A percentile compares a stretch with the other conserved stretches of the same genome.
Conservation (phyloP, 139 green algal species). For the Haematococcus lacustris region DNA sequence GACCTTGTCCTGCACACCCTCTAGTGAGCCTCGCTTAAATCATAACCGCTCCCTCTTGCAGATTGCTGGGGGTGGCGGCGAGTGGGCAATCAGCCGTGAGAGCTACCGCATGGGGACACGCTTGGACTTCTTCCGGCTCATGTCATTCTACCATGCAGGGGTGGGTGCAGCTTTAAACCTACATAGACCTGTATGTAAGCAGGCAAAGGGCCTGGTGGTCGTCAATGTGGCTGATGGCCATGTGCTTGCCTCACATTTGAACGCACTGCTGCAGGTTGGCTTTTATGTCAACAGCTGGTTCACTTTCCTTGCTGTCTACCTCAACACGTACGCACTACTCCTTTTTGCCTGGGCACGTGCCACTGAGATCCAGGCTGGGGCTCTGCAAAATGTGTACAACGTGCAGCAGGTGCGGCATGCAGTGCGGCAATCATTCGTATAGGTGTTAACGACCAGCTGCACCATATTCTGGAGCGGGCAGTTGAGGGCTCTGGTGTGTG, state of each 20-base stretch:
- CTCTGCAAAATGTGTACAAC: conserved; percentile 34
- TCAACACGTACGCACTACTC: conserved; percentile 40
- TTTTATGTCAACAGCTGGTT: conserved; percentile 42
- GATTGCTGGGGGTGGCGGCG: conserved; percentile 64
- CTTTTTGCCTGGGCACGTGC: conserved; percentile 30
- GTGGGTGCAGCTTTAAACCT: no score
- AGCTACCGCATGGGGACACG: conserved; percentile 47
- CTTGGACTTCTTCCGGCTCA: conserved; percentile 35
- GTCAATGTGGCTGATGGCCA: no score
- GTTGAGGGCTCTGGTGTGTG: no score
- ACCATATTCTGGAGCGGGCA: no score
- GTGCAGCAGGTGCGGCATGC: conserved; percentile 37
- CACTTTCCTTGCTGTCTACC: conserved; percentile 26
- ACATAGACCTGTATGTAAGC: no score
- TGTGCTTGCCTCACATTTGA: no score
- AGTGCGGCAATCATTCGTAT: no score
- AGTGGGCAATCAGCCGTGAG: conserved; percentile 77
- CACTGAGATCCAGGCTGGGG: conserved; percentile 9
- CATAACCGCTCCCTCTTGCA: no score
- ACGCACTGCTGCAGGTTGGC: conserved; percentile 15
- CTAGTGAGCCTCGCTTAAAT: no score
- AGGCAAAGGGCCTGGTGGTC: no score
- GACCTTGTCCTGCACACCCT: conserved; percentile 17
- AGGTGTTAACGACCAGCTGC: no score
- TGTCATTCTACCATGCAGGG: conserved; percentile 31